Evolutionary conservation across 192 early-diverging fungal species (phyloP), one percentile per base, ranked within the genome.

Genomic region (Coemansia aciculifera): DNA sequence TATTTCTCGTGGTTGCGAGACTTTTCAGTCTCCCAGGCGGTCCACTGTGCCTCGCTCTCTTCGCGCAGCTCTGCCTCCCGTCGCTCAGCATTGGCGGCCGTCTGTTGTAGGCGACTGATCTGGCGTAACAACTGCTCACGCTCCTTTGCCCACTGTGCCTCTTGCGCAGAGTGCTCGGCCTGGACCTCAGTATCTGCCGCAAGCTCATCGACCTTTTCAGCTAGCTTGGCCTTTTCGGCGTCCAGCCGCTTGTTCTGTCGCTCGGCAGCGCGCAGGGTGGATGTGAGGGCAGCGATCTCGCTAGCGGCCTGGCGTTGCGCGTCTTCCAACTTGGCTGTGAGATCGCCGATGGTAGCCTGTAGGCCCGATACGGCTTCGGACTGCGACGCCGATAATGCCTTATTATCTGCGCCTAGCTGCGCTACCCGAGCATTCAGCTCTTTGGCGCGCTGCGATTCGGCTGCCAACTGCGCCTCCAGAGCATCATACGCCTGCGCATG

Each of bases 31-130:
- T 83, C 75, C 80, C 80, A 83, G 3, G 66, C 66, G 6, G 68
- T 15, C 80, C 72, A 78, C 63, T 73, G 72, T 37, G 34, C 44
- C 59, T 78, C 75, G 68, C 77, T 75, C 49, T 78, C 76, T n/a
- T 78, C 73, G 49, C 76, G 76, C 65, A 78, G 61, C 70, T 83
- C 81, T 0, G 76, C 63, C 24, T 78, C 81, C 10, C 81, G 62
- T 23, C 64, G 57, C 65, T 78, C 72, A 7, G 80, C 72, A 36
- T 62, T 72, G 32, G 69, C 71, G 0, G 73, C 73, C 2, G 72
- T 67, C 59, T 72, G 63, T 51, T 83, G 81, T 2, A 78, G 48
- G 6, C 73, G 69, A 3, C 24, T 24, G 49, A 83, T 70, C 59
- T 83, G 72, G 5, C 71, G 68, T 61, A 63, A 49, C 44, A 78